Evolutionary conservation across 257 asterid species (phyloP), one percentile per base, ranked within the genome.

Genomic region (Lithospermum erythrorhizon): DNA sequence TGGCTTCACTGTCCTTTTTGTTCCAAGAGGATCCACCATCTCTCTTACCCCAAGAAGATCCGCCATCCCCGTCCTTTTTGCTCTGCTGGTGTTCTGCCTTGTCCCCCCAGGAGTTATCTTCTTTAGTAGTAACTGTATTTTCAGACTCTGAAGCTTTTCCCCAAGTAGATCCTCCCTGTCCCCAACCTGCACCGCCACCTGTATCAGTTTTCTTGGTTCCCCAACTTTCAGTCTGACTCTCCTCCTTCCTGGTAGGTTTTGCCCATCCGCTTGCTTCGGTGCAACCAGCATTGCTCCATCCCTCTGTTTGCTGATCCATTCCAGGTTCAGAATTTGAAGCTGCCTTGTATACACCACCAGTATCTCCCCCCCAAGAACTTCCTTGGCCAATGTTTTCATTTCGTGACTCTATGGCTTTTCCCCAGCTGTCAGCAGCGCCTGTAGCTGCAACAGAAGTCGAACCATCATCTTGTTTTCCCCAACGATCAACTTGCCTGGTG

Each of bases 361-460:
- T 41, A 9, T 86, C 82, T 76, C 22, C 73, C 32, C 89, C 84
- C 94, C 94, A 81, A 64, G 80, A 68, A 72, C 69, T 79, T 65
- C 67, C 71, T 66, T 72, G 65, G 3, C 58, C 67, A 17, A 77
- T 58, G 68, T 68, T 60, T 30, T 58, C 76, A 49, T 56, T 64
- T 67, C 55, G 69, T 61, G 82, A 62, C 61, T 74, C 80, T 54
- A 61, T 73, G 21, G 79, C 70, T 73, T 79, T 82, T n/a, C 79
- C 80, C 85, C 85, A 79, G 68, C 82, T 57, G 57, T 60, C 78
- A 63, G 78, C 22, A 14, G 65, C 66, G 62, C 64, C 55, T 57
- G 35, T 53, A 9, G 56, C 68, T 55, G 55, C 66, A 22, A 67
- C 73, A 48, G 71, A 5, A 58, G 72, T 58, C 24, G 79, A 63